Evolutionary conservation across 2,329 filamentous ascomycete species (phyloP).

Genomic region (Clonostachys solani): DNA sequence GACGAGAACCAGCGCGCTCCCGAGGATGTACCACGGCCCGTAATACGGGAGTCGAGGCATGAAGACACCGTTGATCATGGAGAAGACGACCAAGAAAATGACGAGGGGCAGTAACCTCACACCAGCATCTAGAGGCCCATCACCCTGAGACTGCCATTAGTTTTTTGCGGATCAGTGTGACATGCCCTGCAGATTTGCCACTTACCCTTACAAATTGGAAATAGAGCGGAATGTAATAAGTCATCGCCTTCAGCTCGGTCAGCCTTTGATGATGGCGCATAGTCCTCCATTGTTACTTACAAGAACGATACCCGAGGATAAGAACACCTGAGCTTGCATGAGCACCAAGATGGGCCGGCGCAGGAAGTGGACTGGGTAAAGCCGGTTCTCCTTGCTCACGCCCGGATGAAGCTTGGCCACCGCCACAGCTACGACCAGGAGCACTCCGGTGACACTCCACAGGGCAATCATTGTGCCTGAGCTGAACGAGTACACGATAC

Average conservation of each 20-base stretch:
- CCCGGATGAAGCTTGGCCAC: conserved; percentile 31
- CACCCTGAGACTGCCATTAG: conserved; percentile 13
- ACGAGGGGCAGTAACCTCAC: conserved; percentile 33
- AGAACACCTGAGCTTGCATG: conserved; percentile 10
- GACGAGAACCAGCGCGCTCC: conserved; percentile 20
- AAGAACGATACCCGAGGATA: conserved; percentile 9
- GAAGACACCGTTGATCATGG: conserved; percentile 25
- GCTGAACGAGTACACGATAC: conserved; percentile 36
- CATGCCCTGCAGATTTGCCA: too few relatives aligned
- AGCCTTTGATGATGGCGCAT: conserved; percentile 15
- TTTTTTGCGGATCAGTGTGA: neutral
- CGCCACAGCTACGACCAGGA: conserved; percentile 30
- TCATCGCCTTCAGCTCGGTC: neutral
- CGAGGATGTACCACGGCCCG: conserved; percentile 28
- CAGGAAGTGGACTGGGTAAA: too few relatives aligned
- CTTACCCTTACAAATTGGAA: conserved; percentile 35
- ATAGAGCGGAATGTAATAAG: conserved; percentile 42
- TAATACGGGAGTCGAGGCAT: conserved; percentile 27
- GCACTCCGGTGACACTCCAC: conserved; percentile 31
- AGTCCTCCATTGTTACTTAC: conserved; percentile 5
- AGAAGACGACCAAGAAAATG: conserved; percentile 22
- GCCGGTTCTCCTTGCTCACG: neutral
- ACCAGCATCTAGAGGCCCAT: conserved; percentile 26
- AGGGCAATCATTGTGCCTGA: conserved; percentile 33
- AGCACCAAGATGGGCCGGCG: conserved; percentile 4